Evolutionary conservation across 129 eudicot species (phyloP), one percentile per base, ranked within the genome.

Genomic region (Escallonia herrerae): DNA sequence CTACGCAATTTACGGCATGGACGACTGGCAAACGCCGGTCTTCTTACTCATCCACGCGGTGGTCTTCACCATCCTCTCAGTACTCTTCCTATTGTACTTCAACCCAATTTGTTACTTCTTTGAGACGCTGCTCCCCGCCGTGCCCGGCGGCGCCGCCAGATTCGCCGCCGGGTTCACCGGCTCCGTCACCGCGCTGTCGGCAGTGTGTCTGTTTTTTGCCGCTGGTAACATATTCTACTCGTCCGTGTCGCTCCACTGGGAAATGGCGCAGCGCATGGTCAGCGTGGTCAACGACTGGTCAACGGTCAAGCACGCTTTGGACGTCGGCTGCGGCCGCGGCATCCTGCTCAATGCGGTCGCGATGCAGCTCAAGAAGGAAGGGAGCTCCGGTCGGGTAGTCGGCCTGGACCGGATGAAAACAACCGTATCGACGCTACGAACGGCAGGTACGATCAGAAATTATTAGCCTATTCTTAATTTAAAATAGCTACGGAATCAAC

Each of bases 301-400:
- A 9, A 60, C 85, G 4, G 95, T 90, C 14, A 77, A 69, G 63
- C 86, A 80, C 72, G 95, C 85, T 3, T 87, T 90, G 41, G 97
- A 90, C 78, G 89, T 90, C 44, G 97, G 97, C 51, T 90, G 97
- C 59, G 95, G 97, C 71, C 86, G 95, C 15, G 97, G 97, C 60
- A 82, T 90, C 69, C 85, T 90, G 33, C 80, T 86, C 41, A 90
- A 90, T 78, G 82, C 95, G 49, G 97, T 90, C n/a, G 97, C 97
- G 2, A 70, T 81, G 73, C 89, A 86, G 83, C 82, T 90, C 0
- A 90, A 90, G 66, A 90, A 90, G 14, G 86, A 86, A 58, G 95
- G 97, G 7, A 84, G 95, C 6, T 84, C 89, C 7, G 97, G 97
- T 11, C 63, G 95, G 2, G 97, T 90, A 3, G 97, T 90, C 8